Base-by-base conservation (phyloP, 495 filamentous ascomycete species). In the Penicillium odoratum region DNA sequence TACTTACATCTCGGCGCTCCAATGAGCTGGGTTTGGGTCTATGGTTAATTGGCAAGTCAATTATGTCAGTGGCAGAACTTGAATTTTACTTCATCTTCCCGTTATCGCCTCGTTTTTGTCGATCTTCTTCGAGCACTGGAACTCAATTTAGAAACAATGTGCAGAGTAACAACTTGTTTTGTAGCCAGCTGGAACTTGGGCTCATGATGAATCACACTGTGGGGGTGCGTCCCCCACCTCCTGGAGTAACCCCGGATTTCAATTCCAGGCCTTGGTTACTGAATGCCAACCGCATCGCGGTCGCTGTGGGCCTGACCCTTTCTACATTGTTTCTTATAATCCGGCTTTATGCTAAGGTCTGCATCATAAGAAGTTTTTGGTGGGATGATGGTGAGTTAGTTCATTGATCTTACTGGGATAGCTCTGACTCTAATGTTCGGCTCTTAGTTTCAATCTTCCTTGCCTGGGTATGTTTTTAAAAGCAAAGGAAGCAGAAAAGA, bases 201-300 rank as follows among this genome's bases (percentile, higher is more conserved):
- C 21, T 21, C 21, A 21, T 21, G 21, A 21, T 21, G 21, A 21
- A 21, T 21, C 21, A 21, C 21, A 21, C 21, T 21, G 54, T 53
- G 13, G 54, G 54, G 1, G 44, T 61, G 3, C 16, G 45, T 28
- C 47, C 57, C 26, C 54, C 58, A 13, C 64, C 64, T 4, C 26
- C 47, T 2, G 64, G 64, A 18, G 57, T 54, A 33, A 57, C 52
- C 3, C 46, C 55, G 8, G 48, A 65, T 51, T 61, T 61, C 10
- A 56, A 69, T 40, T 63, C 60, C 2, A 16, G 64, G 54, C 65
- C 62, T 16, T 67, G 60, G 58, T 34, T 62, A 29, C 53, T 44
- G 16, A 60, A 44, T 2, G 34, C 46, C 0, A 63, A 59, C 44
- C 48, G 53, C 15, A n/a, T 53, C 5, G 18, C 66, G 7, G 48